Base-by-base conservation (phyloP, 768 basidiomycete genomes). In the Lentinula boryana region DNA sequence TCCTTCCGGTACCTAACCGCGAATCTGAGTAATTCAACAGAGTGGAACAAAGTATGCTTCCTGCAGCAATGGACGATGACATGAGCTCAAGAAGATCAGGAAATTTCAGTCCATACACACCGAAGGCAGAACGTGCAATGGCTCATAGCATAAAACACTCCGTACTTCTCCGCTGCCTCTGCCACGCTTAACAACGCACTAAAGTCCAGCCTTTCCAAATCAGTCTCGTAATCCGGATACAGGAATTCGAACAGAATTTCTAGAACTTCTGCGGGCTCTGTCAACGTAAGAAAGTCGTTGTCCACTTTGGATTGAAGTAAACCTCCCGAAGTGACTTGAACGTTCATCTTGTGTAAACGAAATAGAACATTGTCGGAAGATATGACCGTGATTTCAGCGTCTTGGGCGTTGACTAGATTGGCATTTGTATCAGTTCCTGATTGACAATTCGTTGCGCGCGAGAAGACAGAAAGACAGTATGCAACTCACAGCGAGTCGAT, bases 151-250 rank as follows among this genome's bases (percentile, higher is more conserved):
- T 56, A 56, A 35, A 56, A 56, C 18, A 56, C 40, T 7, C 36
- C 55, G 16, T 56, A 56, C 8, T 56, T 56, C 55, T 56, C 55
- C 55, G 55, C 55, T 15, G 55, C 55, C 18, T 56, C 55, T 21
- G 55, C 55, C 5, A 56, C 55, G 5, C 38, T 27, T 40, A 56
- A 41, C 40, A 56, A 43, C 27, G 55, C 40, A 6, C 16, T 27
- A 12, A 56, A 56, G 1, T 56, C 55, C 16, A 56, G 40, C 31
- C 38, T 32, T 8, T 56, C 55, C 55, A 56, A 43, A 15, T 56
- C 40, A 13, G 55, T 56, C 9, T 56, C 55, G 55, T 43, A 56
- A n/a, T 56, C 40, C 9, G 55, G 55, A 23, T 56, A 56, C n/a
- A 56, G n/a, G n/a, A 56, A 56, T 16, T 56, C 55, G 27, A 56